Evolutionary conservation across 2,329 filamentous ascomycete genomes (phyloP).

Genomic region (Colletotrichum tropicale): DNA sequence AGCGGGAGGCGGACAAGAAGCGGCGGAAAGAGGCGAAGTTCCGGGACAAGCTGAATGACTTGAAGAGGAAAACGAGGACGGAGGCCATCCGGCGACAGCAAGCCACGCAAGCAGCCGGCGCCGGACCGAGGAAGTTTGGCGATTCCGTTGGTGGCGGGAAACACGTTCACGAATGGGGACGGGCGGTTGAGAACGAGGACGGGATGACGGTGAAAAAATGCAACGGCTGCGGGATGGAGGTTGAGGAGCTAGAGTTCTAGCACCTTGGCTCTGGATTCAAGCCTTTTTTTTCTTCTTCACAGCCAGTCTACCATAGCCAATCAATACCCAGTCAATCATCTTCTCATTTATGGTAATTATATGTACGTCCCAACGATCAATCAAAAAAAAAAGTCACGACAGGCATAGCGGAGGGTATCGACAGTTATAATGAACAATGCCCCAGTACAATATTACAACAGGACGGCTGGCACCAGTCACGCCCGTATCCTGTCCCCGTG

Average conservation of each 20-base stretch:
- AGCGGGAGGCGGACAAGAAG: constrained; percentile 80
- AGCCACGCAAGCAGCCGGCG: constrained; percentile 55
- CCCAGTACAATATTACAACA: constrained; percentile 5
- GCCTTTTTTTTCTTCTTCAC: background rate
- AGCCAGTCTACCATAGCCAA: background rate
- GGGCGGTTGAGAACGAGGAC: constrained; percentile 69
- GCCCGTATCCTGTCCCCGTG: background rate
- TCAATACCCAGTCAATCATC: background rate
- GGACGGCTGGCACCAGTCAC: background rate
- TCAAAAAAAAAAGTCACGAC: background rate
- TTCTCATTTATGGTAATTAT: background rate
- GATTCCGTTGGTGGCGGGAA: constrained; percentile 72
- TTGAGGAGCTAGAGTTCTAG: constrained; percentile 75
- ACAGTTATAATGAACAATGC: constrained; percentile 7
- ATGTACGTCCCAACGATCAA: background rate
- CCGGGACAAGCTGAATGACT: constrained; percentile 81
- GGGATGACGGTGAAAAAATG: constrained; percentile 85
- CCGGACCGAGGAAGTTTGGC: constrained; percentile 69
- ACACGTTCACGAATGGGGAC: constrained; percentile 90
- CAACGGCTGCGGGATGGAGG: constrained; percentile 76
- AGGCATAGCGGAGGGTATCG: constrained; percentile 4
- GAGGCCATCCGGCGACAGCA: constrained; percentile 83
- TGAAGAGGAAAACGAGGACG: constrained; percentile 92
- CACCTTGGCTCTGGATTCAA: background rate
- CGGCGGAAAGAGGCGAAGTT: constrained; percentile 89